Evolutionary conservation across 1,139 yeast genomes (phyloP).

Genomic region (Kazachstania sp.): DNA sequence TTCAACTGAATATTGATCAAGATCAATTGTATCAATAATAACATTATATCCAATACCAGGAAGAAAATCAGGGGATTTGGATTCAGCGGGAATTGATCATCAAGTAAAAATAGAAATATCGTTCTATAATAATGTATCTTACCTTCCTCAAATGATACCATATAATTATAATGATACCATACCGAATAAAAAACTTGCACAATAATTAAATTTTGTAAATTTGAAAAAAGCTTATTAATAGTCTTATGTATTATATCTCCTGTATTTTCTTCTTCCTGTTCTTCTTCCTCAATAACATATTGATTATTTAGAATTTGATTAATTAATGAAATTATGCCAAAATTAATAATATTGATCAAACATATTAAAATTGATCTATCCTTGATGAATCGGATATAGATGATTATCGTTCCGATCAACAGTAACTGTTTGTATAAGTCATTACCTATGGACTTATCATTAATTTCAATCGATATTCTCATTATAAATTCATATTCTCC

Average conservation of each 20-base stretch:
- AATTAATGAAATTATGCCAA: not conserved
- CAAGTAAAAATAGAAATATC: not conserved
- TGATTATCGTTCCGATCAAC: not conserved
- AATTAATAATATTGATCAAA: not conserved
- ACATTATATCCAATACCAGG: not conserved
- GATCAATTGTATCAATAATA: not conserved
- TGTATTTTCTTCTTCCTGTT: not conserved
- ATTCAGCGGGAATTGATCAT: not conserved
- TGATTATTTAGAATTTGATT: not conserved
- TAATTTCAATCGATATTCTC: too few species aligned
- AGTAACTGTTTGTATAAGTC: not conserved
- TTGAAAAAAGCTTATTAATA: not conserved
- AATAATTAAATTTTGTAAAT: not conserved
- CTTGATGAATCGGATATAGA: not conserved
- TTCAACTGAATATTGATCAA: not conserved
- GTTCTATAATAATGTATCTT: not conserved
- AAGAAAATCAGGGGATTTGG: not conserved
- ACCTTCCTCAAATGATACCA: too few species aligned
- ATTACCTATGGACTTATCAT: not conserved
- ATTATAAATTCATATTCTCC: not conserved
- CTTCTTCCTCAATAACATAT: not conserved
- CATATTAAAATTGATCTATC: not conserved
- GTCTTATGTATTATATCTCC: not conserved
- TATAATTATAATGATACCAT: not conserved
- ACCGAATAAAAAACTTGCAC: not conserved